phyloP scores from a whole-genome alignment of 139 green algal species.

The Micractinium conductrix region DNA sequence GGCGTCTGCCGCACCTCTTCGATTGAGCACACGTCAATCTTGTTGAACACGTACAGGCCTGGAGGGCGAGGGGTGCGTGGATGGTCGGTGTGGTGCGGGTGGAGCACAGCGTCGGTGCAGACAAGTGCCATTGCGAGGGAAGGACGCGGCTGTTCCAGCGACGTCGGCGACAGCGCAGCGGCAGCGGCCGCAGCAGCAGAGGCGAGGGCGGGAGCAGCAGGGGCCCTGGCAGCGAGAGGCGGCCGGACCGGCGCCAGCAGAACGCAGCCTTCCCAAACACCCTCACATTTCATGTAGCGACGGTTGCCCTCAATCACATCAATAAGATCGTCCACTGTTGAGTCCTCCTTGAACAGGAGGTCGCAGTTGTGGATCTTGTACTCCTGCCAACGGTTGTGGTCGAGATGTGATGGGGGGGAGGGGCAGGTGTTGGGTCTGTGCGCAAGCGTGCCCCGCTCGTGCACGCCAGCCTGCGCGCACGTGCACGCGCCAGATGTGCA shows the following conservation, averaged over 20 bases:
- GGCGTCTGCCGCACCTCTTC: no score
- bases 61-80: not conserved
- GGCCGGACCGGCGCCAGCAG: no score
- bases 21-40: conserved; percentile 84
- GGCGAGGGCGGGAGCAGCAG: no score
- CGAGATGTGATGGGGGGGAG: not conserved
- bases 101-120: no score
- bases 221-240: no score
- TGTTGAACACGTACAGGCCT: conserved; percentile 99
- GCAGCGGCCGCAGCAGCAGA: no score
- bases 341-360: conserved; percentile 92
- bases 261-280: not conserved
- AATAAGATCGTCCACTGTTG: conserved; percentile 94
- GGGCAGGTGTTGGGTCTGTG: not conserved
- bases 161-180: no score
- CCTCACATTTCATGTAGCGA: conserved; percentile 88
- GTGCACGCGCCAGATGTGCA: not conserved
- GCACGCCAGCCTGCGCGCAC: no score
- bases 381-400: conserved; percentile 56
- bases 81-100: no score
- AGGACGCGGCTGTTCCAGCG: no score
- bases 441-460: not conserved
- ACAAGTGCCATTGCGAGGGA: no score
- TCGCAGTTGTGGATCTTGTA: conserved; percentile 97
- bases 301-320: conserved; percentile 98